phyloP scores from a whole-genome alignment of 2,329 filamentous ascomycete species.

The Arthrinium phaeospermum region DNA sequence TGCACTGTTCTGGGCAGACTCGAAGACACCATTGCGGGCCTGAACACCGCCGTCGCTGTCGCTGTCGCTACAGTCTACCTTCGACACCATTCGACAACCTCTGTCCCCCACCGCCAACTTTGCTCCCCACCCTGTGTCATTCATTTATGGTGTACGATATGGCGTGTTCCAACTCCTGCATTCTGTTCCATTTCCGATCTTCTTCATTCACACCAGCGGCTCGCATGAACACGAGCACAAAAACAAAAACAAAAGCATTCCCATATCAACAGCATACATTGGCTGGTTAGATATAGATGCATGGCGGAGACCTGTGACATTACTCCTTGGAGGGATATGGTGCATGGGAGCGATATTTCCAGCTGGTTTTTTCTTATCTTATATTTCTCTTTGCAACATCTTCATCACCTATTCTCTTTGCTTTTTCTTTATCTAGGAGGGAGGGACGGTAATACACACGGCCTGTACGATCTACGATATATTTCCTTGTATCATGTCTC shows the following conservation, averaged over 20 bases:
- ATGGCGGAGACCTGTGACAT: neutral
- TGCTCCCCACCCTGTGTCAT: neutral
- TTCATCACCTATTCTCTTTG: conserved; percentile 22
- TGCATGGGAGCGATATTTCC: neutral
- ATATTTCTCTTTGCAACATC: neutral
- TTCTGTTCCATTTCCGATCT: neutral
- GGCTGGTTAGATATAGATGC: conserved; percentile 7
- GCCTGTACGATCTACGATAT: conserved; percentile 8
- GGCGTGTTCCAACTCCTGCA: neutral
- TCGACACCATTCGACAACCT: neutral
- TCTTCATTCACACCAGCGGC: neutral
- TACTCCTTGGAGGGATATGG: neutral
- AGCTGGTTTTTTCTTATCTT: conserved; percentile 9
- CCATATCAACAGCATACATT: neutral
- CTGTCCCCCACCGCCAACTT: neutral
- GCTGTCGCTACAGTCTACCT: neutral
- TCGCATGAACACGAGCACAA: neutral
- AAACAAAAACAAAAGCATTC: neutral
- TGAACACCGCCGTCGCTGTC: neutral
- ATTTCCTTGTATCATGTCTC: neutral
- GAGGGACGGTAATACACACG: neutral
- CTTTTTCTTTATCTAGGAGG: neutral
- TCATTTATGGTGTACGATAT: neutral
- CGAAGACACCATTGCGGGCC: conserved; percentile 46
- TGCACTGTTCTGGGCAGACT: conserved; percentile 58